phyloP scores from a whole-genome alignment of 2,329 filamentous ascomycete genomes.

The Peltaster fructicola region DNA sequence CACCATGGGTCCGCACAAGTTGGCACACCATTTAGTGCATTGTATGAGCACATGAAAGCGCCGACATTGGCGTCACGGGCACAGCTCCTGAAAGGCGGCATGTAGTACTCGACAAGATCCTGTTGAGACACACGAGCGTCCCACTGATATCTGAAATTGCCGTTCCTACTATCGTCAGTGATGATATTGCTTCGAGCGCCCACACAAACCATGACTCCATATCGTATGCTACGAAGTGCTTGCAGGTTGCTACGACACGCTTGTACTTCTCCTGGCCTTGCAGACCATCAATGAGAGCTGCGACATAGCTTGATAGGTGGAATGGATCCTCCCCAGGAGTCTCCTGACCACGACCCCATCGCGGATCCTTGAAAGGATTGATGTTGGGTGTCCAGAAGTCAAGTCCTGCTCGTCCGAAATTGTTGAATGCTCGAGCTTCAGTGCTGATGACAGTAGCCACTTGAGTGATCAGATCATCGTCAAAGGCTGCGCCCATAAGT shows the following conservation, averaged over 20 bases:
- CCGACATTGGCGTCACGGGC: constrained; percentile 27
- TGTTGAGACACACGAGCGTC: constrained; percentile 40
- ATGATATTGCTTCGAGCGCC: no score
- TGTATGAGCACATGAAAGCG: constrained; percentile 40
- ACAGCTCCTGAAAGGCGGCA: constrained; percentile 43
- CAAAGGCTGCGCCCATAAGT: constrained; percentile 43
- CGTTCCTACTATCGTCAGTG: constrained; percentile 14
- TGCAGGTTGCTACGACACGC: constrained; percentile 29
- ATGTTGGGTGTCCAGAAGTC: constrained; percentile 52
- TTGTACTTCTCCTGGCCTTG: constrained; percentile 19
- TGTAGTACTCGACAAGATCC: constrained; percentile 50
- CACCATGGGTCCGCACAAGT: constrained; percentile 45
- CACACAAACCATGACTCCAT: no score
- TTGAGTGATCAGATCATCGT: constrained; percentile 40
- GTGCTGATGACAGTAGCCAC: constrained; percentile 40
- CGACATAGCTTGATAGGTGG: constrained; percentile 18
- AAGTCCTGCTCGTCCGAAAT: constrained; percentile 36
- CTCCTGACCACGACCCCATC: constrained; percentile 10
- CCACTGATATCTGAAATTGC: constrained; percentile 28
- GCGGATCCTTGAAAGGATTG: constrained; percentile 23
- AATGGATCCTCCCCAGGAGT: constrained; percentile 21
- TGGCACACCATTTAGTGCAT: constrained; percentile 48
- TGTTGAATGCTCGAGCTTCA: constrained; percentile 49
- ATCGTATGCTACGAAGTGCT: constrained; percentile 25
- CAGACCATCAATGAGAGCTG: constrained; percentile 17